Conservation (phyloP, 2,329 filamentous ascomycete genomes). For the Amesomyces nigricolor region DNA sequence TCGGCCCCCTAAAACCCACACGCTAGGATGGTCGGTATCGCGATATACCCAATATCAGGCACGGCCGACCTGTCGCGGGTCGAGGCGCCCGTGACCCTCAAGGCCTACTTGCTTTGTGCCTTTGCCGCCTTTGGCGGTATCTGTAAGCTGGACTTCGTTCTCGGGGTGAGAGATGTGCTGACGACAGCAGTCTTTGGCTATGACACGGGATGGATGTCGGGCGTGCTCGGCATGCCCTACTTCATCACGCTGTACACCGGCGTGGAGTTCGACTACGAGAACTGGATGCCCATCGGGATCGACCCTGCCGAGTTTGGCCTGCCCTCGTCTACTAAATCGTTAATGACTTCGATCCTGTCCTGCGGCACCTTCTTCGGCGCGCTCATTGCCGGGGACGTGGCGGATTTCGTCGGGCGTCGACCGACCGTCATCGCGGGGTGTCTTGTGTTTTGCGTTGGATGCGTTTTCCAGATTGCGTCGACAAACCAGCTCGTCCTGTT, state of each 20-base stretch:
- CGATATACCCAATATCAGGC: constrained; percentile 29
- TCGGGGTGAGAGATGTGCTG: background rate
- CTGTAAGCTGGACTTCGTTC: constrained; percentile 27
- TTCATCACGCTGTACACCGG: constrained; percentile 39
- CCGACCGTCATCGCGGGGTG: constrained; percentile 56
- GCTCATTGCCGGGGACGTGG: constrained; percentile 58
- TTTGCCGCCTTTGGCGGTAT: constrained; percentile 57
- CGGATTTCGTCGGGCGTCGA: constrained; percentile 58
- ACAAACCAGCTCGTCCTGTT: constrained; percentile 47
- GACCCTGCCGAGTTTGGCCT: constrained; percentile 21
- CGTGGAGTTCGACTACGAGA: constrained; percentile 29
- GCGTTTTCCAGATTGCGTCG: constrained; percentile 54
- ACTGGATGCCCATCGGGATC: constrained; percentile 24
- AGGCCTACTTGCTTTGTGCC: constrained; percentile 56
- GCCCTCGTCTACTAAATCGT: constrained; percentile 27
- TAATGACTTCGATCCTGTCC: constrained; percentile 63
- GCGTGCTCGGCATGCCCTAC: constrained; percentile 37
- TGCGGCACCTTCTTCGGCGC: constrained; percentile 60
- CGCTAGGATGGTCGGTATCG: constrained; percentile 29
- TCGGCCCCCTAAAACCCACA: background rate
- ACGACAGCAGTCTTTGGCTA: constrained; percentile 46
- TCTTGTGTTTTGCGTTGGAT: constrained; percentile 52
- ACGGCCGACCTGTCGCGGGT: constrained; percentile 48
- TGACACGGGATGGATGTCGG: constrained; percentile 53
- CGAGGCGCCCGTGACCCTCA: constrained; percentile 52